Evolutionary conservation across 2,329 filamentous ascomycete species (phyloP).

Genomic region (Penicillium sp.): DNA sequence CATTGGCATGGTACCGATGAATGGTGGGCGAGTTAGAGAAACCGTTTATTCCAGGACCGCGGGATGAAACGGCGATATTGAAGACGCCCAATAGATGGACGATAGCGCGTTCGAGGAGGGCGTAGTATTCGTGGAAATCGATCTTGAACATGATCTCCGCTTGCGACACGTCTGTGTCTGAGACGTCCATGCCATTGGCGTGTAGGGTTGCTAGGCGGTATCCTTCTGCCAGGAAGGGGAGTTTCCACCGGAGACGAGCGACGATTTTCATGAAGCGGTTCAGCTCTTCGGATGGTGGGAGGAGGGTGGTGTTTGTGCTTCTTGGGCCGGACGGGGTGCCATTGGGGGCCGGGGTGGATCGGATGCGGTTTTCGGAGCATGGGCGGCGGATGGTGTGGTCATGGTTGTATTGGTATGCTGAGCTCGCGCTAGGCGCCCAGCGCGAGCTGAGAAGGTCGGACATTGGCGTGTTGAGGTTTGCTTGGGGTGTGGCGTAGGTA

Average conservation of each 20-base stretch:
- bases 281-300: conserved; percentile 44
- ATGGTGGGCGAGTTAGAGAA: conserved; percentile 1
- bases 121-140: conserved; percentile 73
- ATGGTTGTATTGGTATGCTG: background rate
- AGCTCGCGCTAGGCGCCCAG: conserved; percentile 21
- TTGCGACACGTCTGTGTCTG: conserved; percentile 23
- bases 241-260: conserved; percentile 60
- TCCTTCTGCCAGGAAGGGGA: conserved; percentile 55
- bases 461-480: conserved; percentile 2
- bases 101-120: conserved; percentile 65
- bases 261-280: conserved; percentile 58
- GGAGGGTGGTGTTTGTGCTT: conserved; percentile 3
- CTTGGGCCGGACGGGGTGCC: background rate
- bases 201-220: conserved; percentile 50
- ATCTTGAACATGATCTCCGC: conserved; percentile 70
- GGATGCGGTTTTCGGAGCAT: conserved; percentile 5
- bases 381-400: conserved; percentile 2
- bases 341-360: background rate
- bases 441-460: conserved; percentile 22
- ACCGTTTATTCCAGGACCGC: background rate
- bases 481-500: background rate
- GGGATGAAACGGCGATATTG: conserved; percentile 50
- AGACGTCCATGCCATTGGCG: conserved; percentile 20
- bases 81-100: conserved; percentile 64
- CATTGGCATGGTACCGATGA: conserved; percentile 66